Evolutionary conservation across 441 rosid species (phyloP), one percentile per base, ranked within the genome.

Genomic region (Pelargonium australe): DNA sequence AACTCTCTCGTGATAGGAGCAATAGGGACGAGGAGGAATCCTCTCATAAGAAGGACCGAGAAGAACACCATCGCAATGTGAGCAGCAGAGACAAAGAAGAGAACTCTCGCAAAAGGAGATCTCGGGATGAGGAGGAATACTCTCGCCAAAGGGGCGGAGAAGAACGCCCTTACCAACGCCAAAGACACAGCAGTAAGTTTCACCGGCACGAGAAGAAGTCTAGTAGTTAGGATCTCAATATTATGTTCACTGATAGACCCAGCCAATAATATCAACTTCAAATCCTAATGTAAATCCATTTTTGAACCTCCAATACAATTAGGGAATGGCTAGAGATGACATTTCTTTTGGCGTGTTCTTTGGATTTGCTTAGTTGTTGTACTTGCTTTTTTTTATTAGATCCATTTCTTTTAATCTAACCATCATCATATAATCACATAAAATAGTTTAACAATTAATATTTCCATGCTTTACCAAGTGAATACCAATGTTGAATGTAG

Each of bases 61-160:
- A 75, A 66, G 83, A 80, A 16, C 51, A 44, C 47, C 64, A 37
- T 72, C 68, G 40, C 5, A 72, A 60, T 71, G 72, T 77, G 71
- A 76, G 73, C 68, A 73, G 87, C 23, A 45, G 63, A 63, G 86
- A 79, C 67, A 64, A 25, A 68, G 82, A 80, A 64, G 81, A 72
- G 55, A 64, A 61, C 28, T 72, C 65, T 61, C 49, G 31, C 60
- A 72, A 75, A 77, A 77, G 76, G 68, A 71, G 72, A 70, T 75
- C 71, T 20, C 14, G 37, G 44, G 84, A 75, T 63, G 75, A 76
- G 75, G 83, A 74, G 55, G 78, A 80, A 40, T 60, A n/a, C 64
- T 45, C 68, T 64, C 41, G 37, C 37, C 3, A 3, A 31, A 31
- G 37, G 37, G 5, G 3, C 37, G 37, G 37, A 31, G 37, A 31